Conservation (phyloP, 2,329 filamentous ascomycete genomes). For the Akanthomyces muscarius region DNA sequence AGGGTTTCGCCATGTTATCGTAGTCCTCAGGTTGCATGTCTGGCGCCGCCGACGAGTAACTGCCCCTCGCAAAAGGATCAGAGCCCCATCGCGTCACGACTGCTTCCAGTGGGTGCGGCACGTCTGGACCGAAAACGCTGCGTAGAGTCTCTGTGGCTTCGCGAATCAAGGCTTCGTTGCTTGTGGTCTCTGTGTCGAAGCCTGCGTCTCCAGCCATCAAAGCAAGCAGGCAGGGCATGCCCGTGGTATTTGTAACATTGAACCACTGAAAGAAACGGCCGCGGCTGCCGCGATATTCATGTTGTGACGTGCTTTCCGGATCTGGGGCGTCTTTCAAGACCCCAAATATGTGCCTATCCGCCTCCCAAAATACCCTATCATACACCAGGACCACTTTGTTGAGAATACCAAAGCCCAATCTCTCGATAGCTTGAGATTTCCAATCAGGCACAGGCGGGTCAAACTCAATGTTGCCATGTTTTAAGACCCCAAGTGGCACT, state of each 20-base stretch:
- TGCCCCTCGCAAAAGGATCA: conserved; percentile 87
- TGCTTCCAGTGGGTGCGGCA: conserved; percentile 77
- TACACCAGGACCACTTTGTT: conserved; percentile 96
- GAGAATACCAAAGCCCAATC: conserved; percentile 86
- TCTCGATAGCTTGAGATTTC: conserved; percentile 75
- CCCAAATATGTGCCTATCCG: conserved; percentile 87
- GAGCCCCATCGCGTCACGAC: conserved; percentile 90
- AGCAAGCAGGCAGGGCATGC: conserved; percentile 80
- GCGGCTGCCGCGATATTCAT: conserved; percentile 71
- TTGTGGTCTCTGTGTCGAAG: conserved; percentile 75
- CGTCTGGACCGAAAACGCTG: conserved; percentile 65
- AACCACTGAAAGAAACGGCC: conserved; percentile 98
- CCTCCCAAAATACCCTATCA: conserved; percentile 85
- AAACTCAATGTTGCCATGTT: conserved; percentile 77
- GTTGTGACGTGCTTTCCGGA: conserved; percentile 67
- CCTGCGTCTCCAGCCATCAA: conserved; percentile 96
- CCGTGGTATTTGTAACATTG: conserved; percentile 87
- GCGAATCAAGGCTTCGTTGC: conserved; percentile 69
- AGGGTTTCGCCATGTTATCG: conserved; percentile 77
- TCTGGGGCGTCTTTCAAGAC: conserved; percentile 72
- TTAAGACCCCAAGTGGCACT: conserved; percentile 85
- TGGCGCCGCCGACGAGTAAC: conserved; percentile 90
- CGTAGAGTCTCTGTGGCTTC: conserved; percentile 79
- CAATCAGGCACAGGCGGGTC: conserved; percentile 84
- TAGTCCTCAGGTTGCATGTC: conserved; percentile 83